phyloP scores from a whole-genome alignment of 1,284 basidiomycete species.

The Stereum hirsutum region DNA sequence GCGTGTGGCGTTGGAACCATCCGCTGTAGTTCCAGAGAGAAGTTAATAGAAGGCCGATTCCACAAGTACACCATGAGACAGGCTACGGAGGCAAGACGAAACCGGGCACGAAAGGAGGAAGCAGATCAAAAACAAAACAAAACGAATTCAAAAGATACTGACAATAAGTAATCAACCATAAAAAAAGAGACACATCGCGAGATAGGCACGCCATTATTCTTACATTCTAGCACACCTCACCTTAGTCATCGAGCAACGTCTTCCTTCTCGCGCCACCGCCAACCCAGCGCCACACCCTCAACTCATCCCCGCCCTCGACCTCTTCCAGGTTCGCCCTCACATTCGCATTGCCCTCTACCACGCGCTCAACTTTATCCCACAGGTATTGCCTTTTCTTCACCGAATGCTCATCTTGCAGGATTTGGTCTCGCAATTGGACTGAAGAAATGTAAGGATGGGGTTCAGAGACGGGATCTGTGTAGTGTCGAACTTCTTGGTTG shows the following conservation, averaged over 20 bases:
- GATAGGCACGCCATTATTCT: too few relatives aligned
- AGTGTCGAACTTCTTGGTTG: slow-evolving; percentile 81
- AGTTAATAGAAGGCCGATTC: too few relatives aligned
- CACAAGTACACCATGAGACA: too few relatives aligned
- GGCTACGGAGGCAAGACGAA: too few relatives aligned
- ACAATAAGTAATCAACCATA: not conserved
- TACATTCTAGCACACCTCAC: too few relatives aligned
- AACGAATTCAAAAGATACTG: not conserved
- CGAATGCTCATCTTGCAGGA: slow-evolving; percentile 79
- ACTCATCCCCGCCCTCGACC: slow-evolving; percentile 80
- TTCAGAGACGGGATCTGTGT: slow-evolving; percentile 74
- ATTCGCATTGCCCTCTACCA: slow-evolving; percentile 94
- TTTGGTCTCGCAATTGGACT: slow-evolving; percentile 84
- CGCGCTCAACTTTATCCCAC: slow-evolving; percentile 81
- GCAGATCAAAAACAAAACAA: not conserved
- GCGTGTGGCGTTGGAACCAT: too few relatives aligned
- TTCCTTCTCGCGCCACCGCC: slow-evolving; percentile 34
- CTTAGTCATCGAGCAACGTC: slow-evolving; percentile 14
- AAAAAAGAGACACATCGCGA: too few relatives aligned
- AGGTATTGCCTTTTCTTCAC: slow-evolving; percentile 58
- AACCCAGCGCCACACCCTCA: slow-evolving; percentile 80
- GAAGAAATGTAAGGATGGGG: slow-evolving; percentile 82
- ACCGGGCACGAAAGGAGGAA: not conserved
- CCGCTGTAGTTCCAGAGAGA: too few relatives aligned
- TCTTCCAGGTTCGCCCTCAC: slow-evolving; percentile 87